These are phyloP conservation scores for Epichloe uncinata DNA, from an alignment of 2,329 filamentous ascomycete species.

Conservation along the genomic window DNA sequence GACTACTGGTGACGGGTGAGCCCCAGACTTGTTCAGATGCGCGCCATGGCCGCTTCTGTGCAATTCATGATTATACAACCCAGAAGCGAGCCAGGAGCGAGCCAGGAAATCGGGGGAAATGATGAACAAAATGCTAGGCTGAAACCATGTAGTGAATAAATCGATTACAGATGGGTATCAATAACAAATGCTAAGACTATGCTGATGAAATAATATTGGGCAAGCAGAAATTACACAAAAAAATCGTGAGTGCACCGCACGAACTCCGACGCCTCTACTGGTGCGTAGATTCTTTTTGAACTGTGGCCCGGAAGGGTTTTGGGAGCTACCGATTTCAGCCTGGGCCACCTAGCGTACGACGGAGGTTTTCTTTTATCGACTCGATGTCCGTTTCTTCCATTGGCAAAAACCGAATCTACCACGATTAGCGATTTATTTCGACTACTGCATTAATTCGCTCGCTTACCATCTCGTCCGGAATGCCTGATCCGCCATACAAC, in stretches of 20 bases:
- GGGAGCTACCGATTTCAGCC: constrained; percentile 8
- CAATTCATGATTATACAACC: background rate
- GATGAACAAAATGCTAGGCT: background rate
- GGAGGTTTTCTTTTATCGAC: constrained; percentile 43
- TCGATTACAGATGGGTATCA: constrained; percentile 1
- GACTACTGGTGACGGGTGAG: background rate
- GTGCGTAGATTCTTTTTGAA: too few relatives aligned
- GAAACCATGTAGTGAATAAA: background rate
- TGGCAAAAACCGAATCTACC: constrained; percentile 51
- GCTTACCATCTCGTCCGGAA: constrained; percentile 59
- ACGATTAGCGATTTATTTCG: constrained; percentile 7
- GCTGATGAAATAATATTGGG: background rate
- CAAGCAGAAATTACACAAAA: background rate
- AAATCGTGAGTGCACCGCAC: background rate
- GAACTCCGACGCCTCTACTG: too few relatives aligned
- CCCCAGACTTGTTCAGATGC: background rate
- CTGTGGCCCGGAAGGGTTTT: background rate
- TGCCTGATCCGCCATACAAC: constrained; percentile 54
- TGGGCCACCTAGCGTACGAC: constrained; percentile 32
- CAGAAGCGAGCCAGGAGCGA: background rate
- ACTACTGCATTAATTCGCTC: background rate
- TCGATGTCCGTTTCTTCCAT: constrained; percentile 48
- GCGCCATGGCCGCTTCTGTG: background rate
- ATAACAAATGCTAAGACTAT: constrained; percentile 1
- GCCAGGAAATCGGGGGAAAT: background rate